Conservation (phyloP, 176 grass and related monocot species). For the barley (Hordeum vulgare) region DNA sequence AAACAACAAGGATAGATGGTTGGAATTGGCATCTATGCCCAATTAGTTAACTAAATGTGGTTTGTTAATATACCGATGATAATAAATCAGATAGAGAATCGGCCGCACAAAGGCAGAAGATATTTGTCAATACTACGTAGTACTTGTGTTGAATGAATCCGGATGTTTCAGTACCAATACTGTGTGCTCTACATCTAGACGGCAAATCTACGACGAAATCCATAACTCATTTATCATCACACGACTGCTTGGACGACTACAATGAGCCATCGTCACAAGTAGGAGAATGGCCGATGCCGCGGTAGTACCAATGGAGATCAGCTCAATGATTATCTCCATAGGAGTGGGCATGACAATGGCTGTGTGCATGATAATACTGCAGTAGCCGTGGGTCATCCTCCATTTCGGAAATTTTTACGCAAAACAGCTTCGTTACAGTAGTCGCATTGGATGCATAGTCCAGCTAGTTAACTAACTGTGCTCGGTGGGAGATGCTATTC, state of each 20-base stretch:
- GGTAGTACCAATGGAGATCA: not conserved
- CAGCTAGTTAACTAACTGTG: not conserved
- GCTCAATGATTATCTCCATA: not conserved
- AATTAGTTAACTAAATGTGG: not conserved
- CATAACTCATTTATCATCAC: not conserved
- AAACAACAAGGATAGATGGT: not conserved
- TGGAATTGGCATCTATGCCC: not conserved
- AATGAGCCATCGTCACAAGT: not conserved
- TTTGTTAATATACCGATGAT: not conserved
- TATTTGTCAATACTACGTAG: not conserved
- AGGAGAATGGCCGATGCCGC: not conserved
- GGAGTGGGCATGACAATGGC: not conserved
- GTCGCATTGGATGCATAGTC: not conserved
- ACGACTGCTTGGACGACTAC: not conserved
- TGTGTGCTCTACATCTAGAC: not conserved
- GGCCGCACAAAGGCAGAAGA: not conserved
- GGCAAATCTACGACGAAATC: not conserved
- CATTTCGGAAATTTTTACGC: no score
- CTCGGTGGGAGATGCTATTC: not conserved
- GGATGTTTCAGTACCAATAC: not conserved
- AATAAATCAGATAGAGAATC: not conserved
- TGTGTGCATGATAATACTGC: no score
- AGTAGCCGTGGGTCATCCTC: no score
- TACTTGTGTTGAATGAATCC: not conserved
- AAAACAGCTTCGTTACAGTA: not conserved